phyloP scores from a whole-genome alignment of 805 yeast genomes.

The Cyberlindnera petersonii region DNA sequence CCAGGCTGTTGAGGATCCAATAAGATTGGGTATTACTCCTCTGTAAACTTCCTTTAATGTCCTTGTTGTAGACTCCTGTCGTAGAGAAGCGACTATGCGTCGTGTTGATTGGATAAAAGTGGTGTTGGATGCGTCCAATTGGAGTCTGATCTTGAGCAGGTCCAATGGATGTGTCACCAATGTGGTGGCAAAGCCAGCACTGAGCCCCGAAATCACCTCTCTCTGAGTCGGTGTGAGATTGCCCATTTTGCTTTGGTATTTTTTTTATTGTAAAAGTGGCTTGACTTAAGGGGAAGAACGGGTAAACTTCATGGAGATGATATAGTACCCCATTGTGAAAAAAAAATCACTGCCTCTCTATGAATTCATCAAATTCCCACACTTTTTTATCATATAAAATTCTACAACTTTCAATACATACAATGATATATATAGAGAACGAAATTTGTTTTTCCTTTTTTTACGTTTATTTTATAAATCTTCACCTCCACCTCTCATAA shows the following conservation, averaged over 20 bases:
- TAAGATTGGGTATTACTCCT: constrained; percentile 48
- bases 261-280: too few relatives aligned
- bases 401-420: too few relatives aligned
- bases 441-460: too few relatives aligned
- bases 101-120: constrained; percentile 8
- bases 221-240: constrained; percentile 12
- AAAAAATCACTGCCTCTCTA: too few relatives aligned
- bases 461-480: too few relatives aligned
- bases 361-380: too few relatives aligned
- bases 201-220: constrained; percentile 58
- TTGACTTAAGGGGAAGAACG: too few relatives aligned
- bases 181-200: constrained; percentile 82
- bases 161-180: constrained; percentile 86
- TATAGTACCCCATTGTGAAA: too few relatives aligned
- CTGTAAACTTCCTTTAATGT: constrained; percentile 20
- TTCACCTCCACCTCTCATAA: too few relatives aligned
- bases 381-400: too few relatives aligned
- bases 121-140: constrained; percentile 41
- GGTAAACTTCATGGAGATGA: too few relatives aligned
- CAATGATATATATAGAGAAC: too few relatives aligned
- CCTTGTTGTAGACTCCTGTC: constrained; percentile 13
- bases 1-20: constrained; percentile 90
- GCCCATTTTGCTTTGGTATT: constrained; percentile 1
- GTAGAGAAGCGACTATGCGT: constrained; percentile 7
- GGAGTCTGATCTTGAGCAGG: constrained; percentile 76